Evolutionary conservation across 1,284 basidiomycete genomes (phyloP), one percentile per base, ranked within the genome.

Genomic region (Fistulina hepatica): DNA sequence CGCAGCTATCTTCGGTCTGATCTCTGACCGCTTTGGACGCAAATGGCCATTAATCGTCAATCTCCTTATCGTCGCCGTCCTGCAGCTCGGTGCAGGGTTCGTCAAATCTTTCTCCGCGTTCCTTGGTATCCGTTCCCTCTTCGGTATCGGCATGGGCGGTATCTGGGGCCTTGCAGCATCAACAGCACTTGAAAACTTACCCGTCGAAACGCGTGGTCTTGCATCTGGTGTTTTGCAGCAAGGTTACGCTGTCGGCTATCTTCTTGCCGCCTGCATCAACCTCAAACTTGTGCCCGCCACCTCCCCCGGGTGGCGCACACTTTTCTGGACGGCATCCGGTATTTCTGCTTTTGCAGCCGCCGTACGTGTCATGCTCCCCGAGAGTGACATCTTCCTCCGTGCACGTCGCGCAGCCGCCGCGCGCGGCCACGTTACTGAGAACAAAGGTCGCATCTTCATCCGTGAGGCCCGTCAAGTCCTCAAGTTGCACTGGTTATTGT

Each of bases 21-120:
- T 83, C 21, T 83, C 82, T 12, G 90, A 92, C 56, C 73, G 92
- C 8, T 94, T 73, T 56, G 93, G 93, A 3, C 75, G 93, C 31
- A 93, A 92, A 64, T 97, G 89, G 86, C 90, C 92, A 1, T 65
- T 97, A 3, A 76, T 91, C 28, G 49, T 55, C 51, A 95, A 95
- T 56, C 61, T 90, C 35, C 36, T 84, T 12, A 51, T 91, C 33
- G 73, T 88, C 45, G 65, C 71, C n/a, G 59, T 73, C 8, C 74
- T 95, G 41, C 81, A 91, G 48, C 74, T 97, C 12, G 85, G 78
- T 0, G 77, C 72, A 5, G 75, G 80, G 30, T 86, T 84, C 53
- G 75, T 76, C 13, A 61, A 75, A 11, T 81, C 74, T 1, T 86
- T 69, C 58, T 16, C 42, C 0, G 67, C 79, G 47, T 86, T 86